A percentile compares a stretch with the other conserved stretches of the same genome.
Conservation (phyloP, 2,329 filamentous ascomycete species). For the Cytospora paraplurivora region DNA sequence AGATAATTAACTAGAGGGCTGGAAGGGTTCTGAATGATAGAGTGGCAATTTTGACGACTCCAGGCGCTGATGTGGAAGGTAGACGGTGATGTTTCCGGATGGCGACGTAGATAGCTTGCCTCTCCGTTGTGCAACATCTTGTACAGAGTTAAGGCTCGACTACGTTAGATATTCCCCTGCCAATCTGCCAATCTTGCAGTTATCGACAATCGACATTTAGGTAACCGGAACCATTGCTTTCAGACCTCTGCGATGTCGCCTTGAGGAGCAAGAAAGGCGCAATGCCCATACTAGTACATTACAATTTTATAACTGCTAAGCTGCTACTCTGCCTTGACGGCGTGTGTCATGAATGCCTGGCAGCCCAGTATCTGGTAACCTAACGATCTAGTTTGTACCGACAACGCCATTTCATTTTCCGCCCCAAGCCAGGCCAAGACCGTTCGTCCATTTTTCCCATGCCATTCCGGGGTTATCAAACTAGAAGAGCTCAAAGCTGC, state of each 20-base stretch:
- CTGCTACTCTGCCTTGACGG: neutral
- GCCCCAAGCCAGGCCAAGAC: neutral
- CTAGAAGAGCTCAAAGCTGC: neutral
- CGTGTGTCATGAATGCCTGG: neutral
- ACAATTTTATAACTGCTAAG: neutral
- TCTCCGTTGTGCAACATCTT: too few species aligned
- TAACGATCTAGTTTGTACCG: neutral
- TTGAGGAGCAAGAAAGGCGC: neutral
- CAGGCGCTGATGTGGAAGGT: too few species aligned
- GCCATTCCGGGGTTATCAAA: neutral
- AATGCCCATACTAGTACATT: slow-evolving; percentile 1
- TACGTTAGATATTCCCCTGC: too few species aligned
- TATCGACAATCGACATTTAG: neutral
- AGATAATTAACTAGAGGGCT: too few species aligned
- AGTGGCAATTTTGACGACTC: too few species aligned
- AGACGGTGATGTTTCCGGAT: too few species aligned
- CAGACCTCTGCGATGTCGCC: neutral
- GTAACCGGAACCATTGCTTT: neutral
- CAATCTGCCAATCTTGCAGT: too few species aligned
- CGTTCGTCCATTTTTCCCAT: neutral
- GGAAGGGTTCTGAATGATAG: too few species aligned
- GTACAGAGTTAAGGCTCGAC: too few species aligned
- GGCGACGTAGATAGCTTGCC: too few species aligned
- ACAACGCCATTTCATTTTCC: neutral
- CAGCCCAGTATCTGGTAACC: neutral